These are phyloP conservation scores for Pleodorina starrii DNA, from an alignment of 139 green algal species.

Conservation along the genomic window DNA sequence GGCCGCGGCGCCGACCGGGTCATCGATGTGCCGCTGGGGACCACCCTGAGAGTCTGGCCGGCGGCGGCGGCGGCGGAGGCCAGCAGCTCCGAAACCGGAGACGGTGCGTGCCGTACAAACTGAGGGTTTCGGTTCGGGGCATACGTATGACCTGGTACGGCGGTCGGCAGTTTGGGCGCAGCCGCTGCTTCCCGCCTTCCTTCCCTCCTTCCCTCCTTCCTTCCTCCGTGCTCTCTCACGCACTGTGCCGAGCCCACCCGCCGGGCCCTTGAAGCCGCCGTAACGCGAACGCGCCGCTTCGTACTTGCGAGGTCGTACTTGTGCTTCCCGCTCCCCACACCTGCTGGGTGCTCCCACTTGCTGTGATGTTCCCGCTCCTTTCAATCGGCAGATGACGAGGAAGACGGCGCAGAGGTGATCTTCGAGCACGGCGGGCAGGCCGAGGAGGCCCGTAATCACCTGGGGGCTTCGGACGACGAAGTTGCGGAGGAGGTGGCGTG, in stretches of 20 bases:
- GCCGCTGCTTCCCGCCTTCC: not conserved
- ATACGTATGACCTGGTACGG: not conserved
- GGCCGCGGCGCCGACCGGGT: not conserved
- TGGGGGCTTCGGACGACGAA: not conserved
- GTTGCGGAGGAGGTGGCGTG: not conserved
- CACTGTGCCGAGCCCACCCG: not conserved
- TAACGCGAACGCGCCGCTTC: not conserved
- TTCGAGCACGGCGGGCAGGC: not conserved
- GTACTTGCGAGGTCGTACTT: too few species aligned
- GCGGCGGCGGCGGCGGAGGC: not conserved
- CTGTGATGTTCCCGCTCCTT: not conserved
- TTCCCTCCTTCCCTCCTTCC: too few species aligned
- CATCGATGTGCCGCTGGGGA: slow-evolving; percentile 6
- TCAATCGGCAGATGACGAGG: not conserved
- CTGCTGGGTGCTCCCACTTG: too few species aligned
- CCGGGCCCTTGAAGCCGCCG: not conserved
- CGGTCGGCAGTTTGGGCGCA: not conserved
- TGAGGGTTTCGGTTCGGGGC: not conserved
- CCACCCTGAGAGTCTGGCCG: not conserved
- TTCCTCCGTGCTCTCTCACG: too few species aligned
- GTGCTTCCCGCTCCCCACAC: not conserved
- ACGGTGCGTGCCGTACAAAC: not conserved
- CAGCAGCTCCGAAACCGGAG: not conserved
- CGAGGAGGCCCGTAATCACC: not conserved
- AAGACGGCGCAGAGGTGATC: not conserved